Evolutionary conservation across 257 asterid genomes (phyloP).

Genomic region (Solanum chiquidenum): DNA sequence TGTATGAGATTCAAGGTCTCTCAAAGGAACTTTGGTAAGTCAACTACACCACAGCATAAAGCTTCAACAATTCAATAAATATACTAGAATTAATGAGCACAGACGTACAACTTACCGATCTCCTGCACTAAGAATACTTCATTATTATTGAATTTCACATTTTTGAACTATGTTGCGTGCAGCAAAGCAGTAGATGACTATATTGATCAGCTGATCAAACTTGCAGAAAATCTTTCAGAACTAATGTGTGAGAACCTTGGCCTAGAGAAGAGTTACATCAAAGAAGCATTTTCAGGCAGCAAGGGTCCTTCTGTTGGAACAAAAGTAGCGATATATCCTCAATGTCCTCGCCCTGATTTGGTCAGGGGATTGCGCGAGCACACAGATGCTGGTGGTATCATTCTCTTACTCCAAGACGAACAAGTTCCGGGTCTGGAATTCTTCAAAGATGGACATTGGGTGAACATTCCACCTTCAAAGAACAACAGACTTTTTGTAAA

Average conservation of each 20-base stretch:
- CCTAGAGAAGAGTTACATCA: constrained; percentile 43
- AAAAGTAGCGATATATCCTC: constrained; percentile 74
- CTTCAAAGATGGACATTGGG: constrained; percentile 77
- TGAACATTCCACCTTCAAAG: constrained; percentile 68
- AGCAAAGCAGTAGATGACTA: constrained; percentile 58
- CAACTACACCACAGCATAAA: background rate
- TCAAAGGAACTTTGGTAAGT: constrained; percentile 47
- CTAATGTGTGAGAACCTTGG: constrained; percentile 76
- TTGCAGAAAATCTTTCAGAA: constrained; percentile 63
- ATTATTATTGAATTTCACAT: background rate
- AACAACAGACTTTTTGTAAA: constrained; percentile 64
- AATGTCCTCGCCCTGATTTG: constrained; percentile 53
- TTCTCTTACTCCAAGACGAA: constrained; percentile 81
- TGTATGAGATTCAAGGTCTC: constrained; percentile 35
- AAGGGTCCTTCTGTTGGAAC: constrained; percentile 64
- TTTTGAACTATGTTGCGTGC: constrained; percentile 10
- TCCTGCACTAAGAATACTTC: background rate
- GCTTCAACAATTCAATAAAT: background rate
- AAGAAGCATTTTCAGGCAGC: constrained; percentile 58
- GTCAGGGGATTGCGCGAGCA: constrained; percentile 86
- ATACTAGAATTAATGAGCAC: background rate
- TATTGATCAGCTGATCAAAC: constrained; percentile 46
- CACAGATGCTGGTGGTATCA: constrained; percentile 88
- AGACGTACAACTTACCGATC: background rate
- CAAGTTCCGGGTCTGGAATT: constrained; percentile 84